Conservation (phyloP, 2,329 filamentous ascomycete genomes). For the Monilinia laxa region DNA sequence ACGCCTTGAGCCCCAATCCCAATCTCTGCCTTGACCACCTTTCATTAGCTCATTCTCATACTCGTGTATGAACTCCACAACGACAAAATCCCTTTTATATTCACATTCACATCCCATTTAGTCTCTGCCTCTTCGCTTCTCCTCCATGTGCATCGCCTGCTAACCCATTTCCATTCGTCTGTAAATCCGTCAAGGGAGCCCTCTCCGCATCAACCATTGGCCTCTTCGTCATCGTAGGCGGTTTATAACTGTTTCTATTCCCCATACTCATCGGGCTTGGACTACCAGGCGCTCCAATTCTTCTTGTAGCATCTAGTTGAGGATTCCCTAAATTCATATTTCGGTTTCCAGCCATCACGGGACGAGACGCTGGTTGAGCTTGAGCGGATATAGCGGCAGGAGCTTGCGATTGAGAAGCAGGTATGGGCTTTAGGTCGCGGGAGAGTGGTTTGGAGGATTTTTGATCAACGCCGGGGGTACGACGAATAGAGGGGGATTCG, state of each 20-base stretch:
- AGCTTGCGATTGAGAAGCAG: slow-evolving; percentile 38
- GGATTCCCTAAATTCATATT: slow-evolving; percentile 8
- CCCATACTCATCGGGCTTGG: slow-evolving; percentile 51
- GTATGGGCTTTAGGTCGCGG: slow-evolving; percentile 54
- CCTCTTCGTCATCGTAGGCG: slow-evolving; percentile 55
- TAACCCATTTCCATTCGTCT: slow-evolving; percentile 39
- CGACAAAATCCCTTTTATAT: background rate
- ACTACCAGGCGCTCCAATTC: slow-evolving; percentile 58
- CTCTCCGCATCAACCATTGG: slow-evolving; percentile 30
- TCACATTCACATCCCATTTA: slow-evolving; percentile 28
- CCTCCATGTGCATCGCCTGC: slow-evolving; percentile 27
- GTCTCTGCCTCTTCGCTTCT: slow-evolving; percentile 40
- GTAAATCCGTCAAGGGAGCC: slow-evolving; percentile 36
- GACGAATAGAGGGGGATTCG: slow-evolving; percentile 82
- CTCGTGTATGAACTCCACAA: background rate
- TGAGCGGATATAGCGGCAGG: slow-evolving; percentile 39
- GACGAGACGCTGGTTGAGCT: background rate
- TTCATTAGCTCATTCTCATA: background rate
- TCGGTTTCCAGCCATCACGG: background rate
- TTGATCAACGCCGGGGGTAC: slow-evolving; percentile 85
- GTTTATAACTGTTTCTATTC: slow-evolving; percentile 59
- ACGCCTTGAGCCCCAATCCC: background rate
- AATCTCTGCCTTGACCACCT: background rate
- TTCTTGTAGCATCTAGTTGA: slow-evolving; percentile 48
- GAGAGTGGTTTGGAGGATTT: slow-evolving; percentile 69